Evolutionary conservation across 2,329 filamentous ascomycete species (phyloP), one percentile per base, ranked within the genome.

Genomic region (Epichloe sibirici): DNA sequence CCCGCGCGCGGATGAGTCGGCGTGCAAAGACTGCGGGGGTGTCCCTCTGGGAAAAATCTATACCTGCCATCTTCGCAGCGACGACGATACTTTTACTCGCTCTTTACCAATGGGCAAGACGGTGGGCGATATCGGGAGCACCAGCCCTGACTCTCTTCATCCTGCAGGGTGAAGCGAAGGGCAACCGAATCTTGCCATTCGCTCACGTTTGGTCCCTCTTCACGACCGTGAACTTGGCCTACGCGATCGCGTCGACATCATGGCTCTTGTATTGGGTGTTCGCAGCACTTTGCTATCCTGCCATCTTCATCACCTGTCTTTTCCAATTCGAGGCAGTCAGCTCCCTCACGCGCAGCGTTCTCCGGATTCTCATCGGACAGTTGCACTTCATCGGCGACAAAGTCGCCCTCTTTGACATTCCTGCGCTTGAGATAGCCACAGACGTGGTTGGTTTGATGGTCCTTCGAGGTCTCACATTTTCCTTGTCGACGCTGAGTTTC

Each of bases 311-410:
- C 28, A 48, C 48, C 7, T 51, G 52, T 39, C 38, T 53, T 11
- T 46, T 48, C 17, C 52, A 53, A 28, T 53, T 50, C 3, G 12
- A 44, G 8, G 11, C 23, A 1, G 37, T 37, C 13, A 21, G 43
- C 28, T 28, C 45, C 3, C 17, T 48, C 9, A 43, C 52, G 25
- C 47, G 52, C 37, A 43, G 8, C 12, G 39, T 51, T 23, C 45
- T 53, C 34, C 47, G 52, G 44, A 13, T 38, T 28, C 45, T 53
- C 5, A 45, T 51, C 48, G 25, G 35, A 7, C 42, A 53, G 23
- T n/a, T 53, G 38, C 48, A 53, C n/a, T 53, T 53, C 38, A 51
- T 53, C 13, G 52, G 49, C 38, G 52, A 53, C 52, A 53, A 53
- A 38, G 45, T 53, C 7, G 48, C 40, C 28, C n/a, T 53, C 4